These are phyloP conservation scores for Fragaria ananassa DNA, from an alignment of 306 rosid species.

Conservation along the genomic window DNA sequence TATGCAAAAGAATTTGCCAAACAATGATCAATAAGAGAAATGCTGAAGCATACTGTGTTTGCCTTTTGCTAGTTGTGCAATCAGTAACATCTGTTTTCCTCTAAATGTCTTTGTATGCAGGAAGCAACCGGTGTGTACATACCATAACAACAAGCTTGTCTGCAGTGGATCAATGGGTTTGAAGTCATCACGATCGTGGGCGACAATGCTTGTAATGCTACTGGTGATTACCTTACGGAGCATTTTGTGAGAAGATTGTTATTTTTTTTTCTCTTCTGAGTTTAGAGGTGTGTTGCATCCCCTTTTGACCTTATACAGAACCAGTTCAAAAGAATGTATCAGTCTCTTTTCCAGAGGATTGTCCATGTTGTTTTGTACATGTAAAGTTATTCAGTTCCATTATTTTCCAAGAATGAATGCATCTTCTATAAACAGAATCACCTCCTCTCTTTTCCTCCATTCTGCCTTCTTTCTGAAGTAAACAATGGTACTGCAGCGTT, in stretches of 20 bases:
- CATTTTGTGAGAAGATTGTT: constrained; percentile 10
- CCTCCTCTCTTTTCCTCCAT: background rate
- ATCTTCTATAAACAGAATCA: background rate
- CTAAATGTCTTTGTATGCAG: constrained; percentile 33
- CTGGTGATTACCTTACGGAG: constrained; percentile 28
- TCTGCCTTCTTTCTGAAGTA: background rate
- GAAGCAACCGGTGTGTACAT: constrained; percentile 59
- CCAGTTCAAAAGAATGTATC: background rate
- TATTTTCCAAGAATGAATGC: background rate
- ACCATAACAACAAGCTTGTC: constrained; percentile 49
- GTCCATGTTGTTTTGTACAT: constrained; percentile 20
- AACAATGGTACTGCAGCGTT: background rate
- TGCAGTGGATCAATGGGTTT: constrained; percentile 65
- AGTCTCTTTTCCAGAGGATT: constrained; percentile 22
- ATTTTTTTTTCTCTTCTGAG: background rate
- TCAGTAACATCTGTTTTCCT: background rate
- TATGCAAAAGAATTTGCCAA: background rate
- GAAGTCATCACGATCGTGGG: constrained; percentile 43
- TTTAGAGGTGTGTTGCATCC: background rate
- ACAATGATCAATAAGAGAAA: background rate
- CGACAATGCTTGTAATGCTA: constrained; percentile 22
- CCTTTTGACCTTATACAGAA: background rate
- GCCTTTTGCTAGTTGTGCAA: background rate
- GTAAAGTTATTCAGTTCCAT: background rate
- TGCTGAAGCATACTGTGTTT: background rate